Evolutionary conservation across 1,139 yeast genomes (phyloP), one percentile per base, ranked within the genome.

Genomic region (Taphrina sp.): DNA sequence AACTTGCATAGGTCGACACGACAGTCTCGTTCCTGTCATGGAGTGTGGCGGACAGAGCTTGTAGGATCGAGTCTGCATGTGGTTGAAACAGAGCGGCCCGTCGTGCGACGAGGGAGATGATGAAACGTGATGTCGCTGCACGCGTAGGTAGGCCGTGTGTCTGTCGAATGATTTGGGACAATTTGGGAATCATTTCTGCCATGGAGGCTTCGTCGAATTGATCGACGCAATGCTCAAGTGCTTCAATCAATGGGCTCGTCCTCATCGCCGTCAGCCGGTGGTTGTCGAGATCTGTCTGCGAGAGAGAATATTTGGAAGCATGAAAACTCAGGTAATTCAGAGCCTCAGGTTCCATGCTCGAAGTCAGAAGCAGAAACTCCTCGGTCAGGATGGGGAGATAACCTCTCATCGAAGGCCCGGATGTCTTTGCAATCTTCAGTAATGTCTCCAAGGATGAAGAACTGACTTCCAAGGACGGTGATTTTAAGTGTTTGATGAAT

Each of bases 101-200:
- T 61, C 82, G 76, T 23, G 80, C 72, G 0, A 84, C 77, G 57
- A 89, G 68, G 22, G 80, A 76, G 5, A 84, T 87, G 22, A 89
- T 68, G 0, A 90, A 83, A 61, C 82, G 78, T n/a, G 95, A 80
- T 0, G 92, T 89, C 41, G 94, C 89, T 1, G 87, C 89, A 65
- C 89, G 89, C 0, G 96, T 88, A 0, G 97, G 96, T 28, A 92
- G 74, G 0, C 97, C 98, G 29, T 90, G 86, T 0, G 95, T 80
- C 33, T 38, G 46, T 59, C 75, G 77, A 60, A 81, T 82, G 12
- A 69, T 26, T 66, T 72, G 61, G 65, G 81, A 70, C 12, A 56
- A 7, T 55, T 67, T 70, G 3, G 72, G 73, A 4, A 87, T 73
- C 43, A 83, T 74, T 2, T 76, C 78, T 0, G 73, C 77, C 71